phyloP scores from a whole-genome alignment of 176 grass and related monocot species.

The Saccharum spontaneum region DNA sequence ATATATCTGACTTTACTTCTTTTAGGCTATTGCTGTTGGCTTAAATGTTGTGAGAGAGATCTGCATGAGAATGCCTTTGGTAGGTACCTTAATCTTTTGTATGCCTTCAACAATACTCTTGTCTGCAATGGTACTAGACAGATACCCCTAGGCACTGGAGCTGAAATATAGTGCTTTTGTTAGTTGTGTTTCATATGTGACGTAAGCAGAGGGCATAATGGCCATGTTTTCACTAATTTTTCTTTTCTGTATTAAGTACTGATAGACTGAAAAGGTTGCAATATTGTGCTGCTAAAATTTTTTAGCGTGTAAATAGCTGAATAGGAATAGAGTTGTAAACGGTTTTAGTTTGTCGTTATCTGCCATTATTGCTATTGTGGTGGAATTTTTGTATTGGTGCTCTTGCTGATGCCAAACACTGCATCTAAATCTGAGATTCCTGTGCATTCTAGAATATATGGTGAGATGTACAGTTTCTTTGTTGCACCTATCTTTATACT shows the following conservation, averaged over 20 bases:
- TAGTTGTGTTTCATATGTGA: not conserved
- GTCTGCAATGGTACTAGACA: not conserved
- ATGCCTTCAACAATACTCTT: slow-evolving; percentile 10
- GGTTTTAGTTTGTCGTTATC: slow-evolving; percentile 1
- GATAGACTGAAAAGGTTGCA: slow-evolving; percentile 8
- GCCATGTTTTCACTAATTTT: not conserved
- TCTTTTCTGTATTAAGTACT: not conserved
- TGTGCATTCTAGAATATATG: slow-evolving; percentile 25
- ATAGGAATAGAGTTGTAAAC: not conserved
- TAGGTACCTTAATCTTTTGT: slow-evolving; percentile 43
- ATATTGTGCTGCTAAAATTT: slow-evolving; percentile 2
- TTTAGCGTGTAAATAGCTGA: not conserved
- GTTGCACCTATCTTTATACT: not conserved
- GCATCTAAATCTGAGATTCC: not conserved
- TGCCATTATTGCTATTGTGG: not conserved
- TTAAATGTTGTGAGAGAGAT: slow-evolving; percentile 97
- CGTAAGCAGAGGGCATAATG: not conserved
- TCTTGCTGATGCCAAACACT: slow-evolving; percentile 3
- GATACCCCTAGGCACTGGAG: not conserved
- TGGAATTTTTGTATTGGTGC: not conserved
- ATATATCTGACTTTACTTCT: slow-evolving; percentile 11
- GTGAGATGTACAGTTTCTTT: not conserved
- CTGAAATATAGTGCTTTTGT: not conserved
- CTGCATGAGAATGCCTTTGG: slow-evolving; percentile 91
- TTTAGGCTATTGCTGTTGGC: slow-evolving; percentile 89